Conservation (phyloP, 345 rosid genomes). For the Iberis pinnata region DNA sequence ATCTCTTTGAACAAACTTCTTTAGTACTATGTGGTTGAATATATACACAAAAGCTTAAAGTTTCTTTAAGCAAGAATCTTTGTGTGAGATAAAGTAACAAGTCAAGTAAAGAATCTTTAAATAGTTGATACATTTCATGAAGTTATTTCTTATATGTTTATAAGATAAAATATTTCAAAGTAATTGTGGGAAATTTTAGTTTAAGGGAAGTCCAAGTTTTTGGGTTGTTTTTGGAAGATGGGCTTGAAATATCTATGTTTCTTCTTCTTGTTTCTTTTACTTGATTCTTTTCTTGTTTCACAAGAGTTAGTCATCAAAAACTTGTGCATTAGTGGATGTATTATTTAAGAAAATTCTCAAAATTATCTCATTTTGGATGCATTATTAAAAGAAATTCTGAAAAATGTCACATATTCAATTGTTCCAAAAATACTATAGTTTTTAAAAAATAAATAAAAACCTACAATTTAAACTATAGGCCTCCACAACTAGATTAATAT, state of each 20-base stretch:
- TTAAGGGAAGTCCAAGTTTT: slow-evolving; percentile 18
- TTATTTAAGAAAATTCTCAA: too few species aligned
- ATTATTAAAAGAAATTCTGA: too few species aligned
- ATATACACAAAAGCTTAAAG: slow-evolving; percentile 19
- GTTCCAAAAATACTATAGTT: too few species aligned
- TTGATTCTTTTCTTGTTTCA: slow-evolving; percentile 21
- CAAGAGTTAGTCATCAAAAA: slow-evolving; percentile 20
- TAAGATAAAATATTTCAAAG: neutral
- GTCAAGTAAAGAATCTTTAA: slow-evolving; percentile 30
- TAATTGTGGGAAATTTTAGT: neutral
- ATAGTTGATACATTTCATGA: slow-evolving; percentile 18
- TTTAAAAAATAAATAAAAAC: too few species aligned
- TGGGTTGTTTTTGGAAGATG: slow-evolving; percentile 18
- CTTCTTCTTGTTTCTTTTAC: neutral
- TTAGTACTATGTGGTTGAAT: slow-evolving; percentile 22
- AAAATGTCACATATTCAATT: too few species aligned
- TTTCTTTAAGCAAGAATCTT: slow-evolving; percentile 26
- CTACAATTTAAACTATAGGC: too few species aligned
- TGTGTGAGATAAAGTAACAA: slow-evolving; percentile 13
- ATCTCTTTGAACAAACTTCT: slow-evolving; percentile 33
- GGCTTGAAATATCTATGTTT: too few species aligned
- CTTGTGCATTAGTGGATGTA: too few species aligned
- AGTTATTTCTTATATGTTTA: neutral
- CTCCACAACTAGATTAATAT: too few species aligned
- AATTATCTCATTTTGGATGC: too few species aligned